Evolutionary conservation across 1,139 yeast species (phyloP), one percentile per base, ranked within the genome.

Genomic region (Geotrichum macrosporum): DNA sequence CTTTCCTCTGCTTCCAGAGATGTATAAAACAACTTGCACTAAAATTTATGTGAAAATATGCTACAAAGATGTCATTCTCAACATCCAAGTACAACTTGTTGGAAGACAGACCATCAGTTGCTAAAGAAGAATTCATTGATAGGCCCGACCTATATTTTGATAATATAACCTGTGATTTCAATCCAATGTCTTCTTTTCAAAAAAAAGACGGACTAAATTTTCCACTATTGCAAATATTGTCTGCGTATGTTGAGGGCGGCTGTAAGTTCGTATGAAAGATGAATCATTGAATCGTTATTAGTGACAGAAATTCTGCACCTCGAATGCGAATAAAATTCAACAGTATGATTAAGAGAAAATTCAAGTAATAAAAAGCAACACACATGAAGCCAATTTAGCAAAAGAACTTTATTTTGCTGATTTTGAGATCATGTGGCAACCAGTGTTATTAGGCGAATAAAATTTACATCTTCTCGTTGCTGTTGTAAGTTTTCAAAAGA

Each of bases 211-310:
- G 0, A 85, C 74, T 37, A 89, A 66, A 5, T 83, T 76, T 12
- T 41, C 39, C 35, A 41, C 26, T n/a, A 41, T 12, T 19, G 41
- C 39, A 26, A 34, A 21, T 8, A 33, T 37, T 5, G 27, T 21
- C 12, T 21, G 31, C 3, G 19, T 20, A 18, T 37, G 41, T 18
- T 13, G 15, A 10, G 29, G 26, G 12, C 29, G 41, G 2, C 18
- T 26, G 21, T 55, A 35, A 32, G 55, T 48, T 5, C 66, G 53
- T 16, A 86, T 77, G 39, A 86, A 64, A 3, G 81, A 67, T 2
- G 86, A 82, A 60, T 88, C 96, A 57, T 85, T 92, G n/a, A n/a
- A 54, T 89, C 96, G 30, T 89, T 81, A 6, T 88, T 81, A 1
- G 87, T 73, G 9, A 85, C 26, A 92, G 76, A n/a, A 88, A 69